Evolutionary conservation across 2,329 filamentous ascomycete species (phyloP), one percentile per base, ranked within the genome.

Genomic region (Sporothrix pseudoabietina): DNA sequence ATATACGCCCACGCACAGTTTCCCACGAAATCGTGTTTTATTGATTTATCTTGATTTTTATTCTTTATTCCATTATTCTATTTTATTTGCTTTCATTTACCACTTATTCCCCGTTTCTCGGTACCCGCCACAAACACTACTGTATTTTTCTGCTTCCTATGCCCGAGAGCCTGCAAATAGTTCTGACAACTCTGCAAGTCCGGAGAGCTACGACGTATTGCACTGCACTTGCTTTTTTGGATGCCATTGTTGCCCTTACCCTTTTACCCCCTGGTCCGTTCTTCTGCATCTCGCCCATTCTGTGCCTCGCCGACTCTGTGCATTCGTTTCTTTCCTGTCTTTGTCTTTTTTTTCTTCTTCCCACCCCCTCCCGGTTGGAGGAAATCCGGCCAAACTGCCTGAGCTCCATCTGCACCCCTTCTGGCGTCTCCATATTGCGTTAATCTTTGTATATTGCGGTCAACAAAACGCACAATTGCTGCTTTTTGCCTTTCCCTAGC

Each of bases 1-100:
- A 73, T 73, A 73, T 73, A 59, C 66, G 54, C 55, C 30, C 44
- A 61, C 70, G 65, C 26, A 69, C 72, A 70, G 61, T 47, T 59
- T 52, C 14, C 26, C 54, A 49, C 26, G 71, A 66, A 68, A 26
- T 30, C 26, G 66, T 72, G 65, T 71, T 66, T 68, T 68, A 12
- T 68, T 32, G 41, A 68, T n/a, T 52, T 68, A 35, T 52, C 52
- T 52, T 70, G 57, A 70, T 55, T 54, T 55, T 41, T 12, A 22
- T 70, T 59, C 22, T 30, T 66, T 47, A 49, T 39, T 61, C 57
- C 16, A 22, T 73, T 66, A 41, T 71, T 72, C 22, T 61, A 49
- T 72, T 75, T 73, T 68, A 71, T 70, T 39, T 73, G 5, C 16
- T 14, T 66, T 69, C 49, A 16, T 44, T 63, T 32, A 41, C 12